Conservation (phyloP, 257 asterid species). For the Prunella vulgaris region DNA sequence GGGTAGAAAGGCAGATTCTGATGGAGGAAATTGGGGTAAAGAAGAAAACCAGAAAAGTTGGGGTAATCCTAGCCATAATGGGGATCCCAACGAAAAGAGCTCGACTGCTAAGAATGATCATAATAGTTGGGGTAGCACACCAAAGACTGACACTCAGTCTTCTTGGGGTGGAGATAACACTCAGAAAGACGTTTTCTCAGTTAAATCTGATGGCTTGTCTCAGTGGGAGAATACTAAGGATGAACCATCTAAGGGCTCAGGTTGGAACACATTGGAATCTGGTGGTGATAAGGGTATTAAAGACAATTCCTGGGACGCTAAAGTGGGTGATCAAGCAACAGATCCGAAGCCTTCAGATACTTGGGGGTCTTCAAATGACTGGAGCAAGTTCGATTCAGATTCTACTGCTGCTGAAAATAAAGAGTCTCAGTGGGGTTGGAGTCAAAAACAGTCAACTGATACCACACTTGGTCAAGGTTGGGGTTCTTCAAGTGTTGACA, state of each 20-base stretch:
- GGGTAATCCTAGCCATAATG: background rate
- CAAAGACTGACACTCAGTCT: slow-evolving; percentile 19
- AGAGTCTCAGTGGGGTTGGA: slow-evolving; percentile 36
- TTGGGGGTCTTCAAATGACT: slow-evolving; percentile 44
- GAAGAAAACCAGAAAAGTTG: slow-evolving; percentile 23
- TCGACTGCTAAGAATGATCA: background rate
- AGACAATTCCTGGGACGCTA: slow-evolving; percentile 26
- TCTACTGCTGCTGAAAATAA: slow-evolving; percentile 23
- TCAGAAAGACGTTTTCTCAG: background rate
- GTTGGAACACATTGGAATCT: slow-evolving; percentile 27
- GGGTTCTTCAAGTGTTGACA: slow-evolving; percentile 26
- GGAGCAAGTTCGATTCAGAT: slow-evolving; percentile 33
- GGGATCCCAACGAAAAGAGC: background rate
- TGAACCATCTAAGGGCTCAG: slow-evolving; percentile 21
- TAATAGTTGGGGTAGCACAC: slow-evolving; percentile 19
- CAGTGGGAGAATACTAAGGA: slow-evolving; percentile 15
- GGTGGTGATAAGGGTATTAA: slow-evolving; percentile 12
- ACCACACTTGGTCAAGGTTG: slow-evolving; percentile 29
- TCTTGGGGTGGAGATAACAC: slow-evolving; percentile 29
- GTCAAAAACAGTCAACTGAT: slow-evolving; percentile 29
- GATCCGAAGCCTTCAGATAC: slow-evolving; percentile 26
- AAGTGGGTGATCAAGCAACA: slow-evolving; percentile 24
- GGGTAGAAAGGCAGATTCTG: slow-evolving; percentile 29
- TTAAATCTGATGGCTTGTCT: slow-evolving; percentile 19
- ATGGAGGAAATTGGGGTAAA: slow-evolving; percentile 27